A percentile compares a stretch with the other conserved stretches of the same genome.
These are phyloP conservation scores for Pisolithus microcarpus DNA, from an alignment of 768 basidiomycete genomes.

Conservation along the genomic window DNA sequence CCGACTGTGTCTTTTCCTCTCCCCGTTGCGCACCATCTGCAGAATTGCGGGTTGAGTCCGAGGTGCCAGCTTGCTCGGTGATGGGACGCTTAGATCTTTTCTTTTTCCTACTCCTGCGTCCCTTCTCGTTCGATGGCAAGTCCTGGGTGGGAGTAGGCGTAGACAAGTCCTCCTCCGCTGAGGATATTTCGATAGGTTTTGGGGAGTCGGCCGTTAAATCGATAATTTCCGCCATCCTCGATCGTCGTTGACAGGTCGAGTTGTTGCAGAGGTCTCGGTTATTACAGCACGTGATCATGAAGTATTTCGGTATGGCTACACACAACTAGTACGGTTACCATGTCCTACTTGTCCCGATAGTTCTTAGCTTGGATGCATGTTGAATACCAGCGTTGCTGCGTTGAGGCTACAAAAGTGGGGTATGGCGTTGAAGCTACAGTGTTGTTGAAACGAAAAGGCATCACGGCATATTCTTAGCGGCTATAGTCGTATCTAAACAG, in stretches of 20 bases:
- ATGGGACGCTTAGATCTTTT: slow-evolving; percentile 14
- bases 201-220: slow-evolving; percentile 26
- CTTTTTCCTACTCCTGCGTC: slow-evolving; percentile 23
- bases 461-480: slow-evolving; percentile 14
- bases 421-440: not conserved
- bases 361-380: not conserved
- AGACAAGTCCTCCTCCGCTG: slow-evolving; percentile 16
- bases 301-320: too few relatives aligned
- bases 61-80: slow-evolving; percentile 7
- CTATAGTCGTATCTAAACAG: slow-evolving; percentile 44
- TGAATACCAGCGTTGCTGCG: not conserved
- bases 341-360: too few relatives aligned
- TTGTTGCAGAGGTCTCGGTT: too few relatives aligned
- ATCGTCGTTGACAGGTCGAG: not conserved
- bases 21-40: slow-evolving; percentile 14
- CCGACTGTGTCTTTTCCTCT: slow-evolving; percentile 4
- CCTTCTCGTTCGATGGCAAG: slow-evolving; percentile 13
- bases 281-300: not conserved
- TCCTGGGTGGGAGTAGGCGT: slow-evolving; percentile 1
- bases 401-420: not conserved
- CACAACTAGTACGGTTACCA: too few relatives aligned
- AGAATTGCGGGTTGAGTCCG: slow-evolving; percentile 11
- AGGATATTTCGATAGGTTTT: slow-evolving; percentile 25
- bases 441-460: slow-evolving; percentile 15
- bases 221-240: slow-evolving; percentile 25